phyloP scores from a whole-genome alignment of 2,329 filamentous ascomycete species.

The Blastomyces emzantsi region DNA sequence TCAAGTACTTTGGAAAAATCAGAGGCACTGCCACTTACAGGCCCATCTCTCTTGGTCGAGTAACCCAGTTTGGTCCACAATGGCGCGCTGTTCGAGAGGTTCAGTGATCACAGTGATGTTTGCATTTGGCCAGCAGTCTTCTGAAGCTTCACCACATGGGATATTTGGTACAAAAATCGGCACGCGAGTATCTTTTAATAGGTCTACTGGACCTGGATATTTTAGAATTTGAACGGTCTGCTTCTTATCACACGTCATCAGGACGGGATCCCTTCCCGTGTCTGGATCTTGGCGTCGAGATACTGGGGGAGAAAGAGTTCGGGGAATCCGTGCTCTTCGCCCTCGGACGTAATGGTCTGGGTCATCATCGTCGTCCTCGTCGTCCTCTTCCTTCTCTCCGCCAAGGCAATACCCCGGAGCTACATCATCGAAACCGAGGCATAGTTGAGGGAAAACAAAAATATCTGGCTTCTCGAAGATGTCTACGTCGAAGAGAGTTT shows the following conservation, averaged over 20 bases:
- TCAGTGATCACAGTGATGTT: conserved; percentile 1
- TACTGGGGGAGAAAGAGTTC: neutral
- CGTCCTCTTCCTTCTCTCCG: conserved; percentile 5
- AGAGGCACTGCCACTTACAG: neutral
- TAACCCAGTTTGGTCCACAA: conserved; percentile 4
- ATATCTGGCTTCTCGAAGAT: conserved; percentile 8
- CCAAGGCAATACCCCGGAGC: conserved; percentile 8
- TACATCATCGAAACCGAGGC: conserved; percentile 4
- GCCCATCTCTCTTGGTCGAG: conserved; percentile 7
- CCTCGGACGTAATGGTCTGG: neutral
- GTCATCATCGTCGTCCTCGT: conserved; percentile 7
- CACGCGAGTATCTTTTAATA: neutral
- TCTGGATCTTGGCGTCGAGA: conserved; percentile 5
- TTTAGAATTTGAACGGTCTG: neutral
- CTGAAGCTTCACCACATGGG: conserved; percentile 2
- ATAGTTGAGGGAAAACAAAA: conserved; percentile 9
- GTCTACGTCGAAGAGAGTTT: conserved; percentile 9
- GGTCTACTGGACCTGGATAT: neutral
- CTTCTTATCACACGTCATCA: neutral
- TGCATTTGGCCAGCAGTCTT: conserved; percentile 5
- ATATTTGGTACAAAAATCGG: conserved; percentile 2
- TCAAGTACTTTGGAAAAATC: neutral
- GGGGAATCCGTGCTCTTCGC: neutral
- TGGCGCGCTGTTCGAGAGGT: neutral
- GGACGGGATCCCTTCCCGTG: conserved; percentile 1